A percentile compares a stretch with the other conserved stretches of the same genome.
Conservation (phyloP, 148 eudicot genomes). For the Nepenthes gracilis region DNA sequence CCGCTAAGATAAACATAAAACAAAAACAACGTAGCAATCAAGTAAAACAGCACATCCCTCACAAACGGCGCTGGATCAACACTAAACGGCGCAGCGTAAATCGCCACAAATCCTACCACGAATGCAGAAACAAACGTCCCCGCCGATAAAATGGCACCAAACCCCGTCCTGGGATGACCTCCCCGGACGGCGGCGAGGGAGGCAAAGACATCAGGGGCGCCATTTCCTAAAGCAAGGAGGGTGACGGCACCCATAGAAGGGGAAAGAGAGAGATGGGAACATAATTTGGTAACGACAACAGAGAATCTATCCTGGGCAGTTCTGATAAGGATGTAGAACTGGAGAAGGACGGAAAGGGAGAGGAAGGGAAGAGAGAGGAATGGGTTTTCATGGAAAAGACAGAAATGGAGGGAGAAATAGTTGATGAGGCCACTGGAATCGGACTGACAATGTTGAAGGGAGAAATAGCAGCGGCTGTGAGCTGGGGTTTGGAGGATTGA, state of each 20-base stretch:
- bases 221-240: conserved; percentile 75
- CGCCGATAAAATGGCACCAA: conserved; percentile 79
- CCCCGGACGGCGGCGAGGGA: conserved; percentile 63
- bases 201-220: conserved; percentile 93
- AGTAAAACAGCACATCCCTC: conserved; percentile 78
- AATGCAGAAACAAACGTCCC: conserved; percentile 81
- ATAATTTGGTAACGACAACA: conserved; percentile 47
- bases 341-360: conserved; percentile 33
- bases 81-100: conserved; percentile 68
- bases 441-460: conserved; percentile 16
- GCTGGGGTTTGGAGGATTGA: conserved; percentile 16
- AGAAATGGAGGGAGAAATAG: conserved; percentile 44
- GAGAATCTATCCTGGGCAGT: conserved; percentile 75
- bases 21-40: conserved; percentile 58
- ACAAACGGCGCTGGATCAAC: conserved; percentile 65
- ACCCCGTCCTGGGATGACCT: conserved; percentile 55
- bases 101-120: conserved; percentile 82
- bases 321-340: conserved; percentile 62
- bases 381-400: conserved; percentile 32
- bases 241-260: conserved; percentile 90
- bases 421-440: conserved; percentile 33
- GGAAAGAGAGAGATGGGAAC: conserved; percentile 38
- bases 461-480: conserved; percentile 21
- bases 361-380: conserved; percentile 47
- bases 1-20: conserved; percentile 86